phyloP scores from a whole-genome alignment of 345 rosid genomes.

The Citrus inodora region DNA sequence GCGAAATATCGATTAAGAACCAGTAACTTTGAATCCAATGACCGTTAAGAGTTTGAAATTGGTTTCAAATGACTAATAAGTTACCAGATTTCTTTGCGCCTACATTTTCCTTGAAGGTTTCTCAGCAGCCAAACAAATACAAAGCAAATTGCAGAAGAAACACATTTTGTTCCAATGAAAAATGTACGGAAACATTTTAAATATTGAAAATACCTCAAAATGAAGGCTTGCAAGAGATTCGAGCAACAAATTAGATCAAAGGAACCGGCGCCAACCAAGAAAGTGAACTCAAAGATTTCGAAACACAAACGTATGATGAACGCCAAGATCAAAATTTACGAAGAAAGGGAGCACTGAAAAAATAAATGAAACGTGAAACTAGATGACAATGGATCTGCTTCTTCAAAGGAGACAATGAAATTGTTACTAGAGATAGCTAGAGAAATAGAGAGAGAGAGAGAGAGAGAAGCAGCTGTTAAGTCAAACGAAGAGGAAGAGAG shows the following conservation, averaged over 20 bases:
- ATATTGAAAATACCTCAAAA: constrained; percentile 2
- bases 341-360: neutral
- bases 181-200: neutral
- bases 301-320: neutral
- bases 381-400: constrained; percentile 9
- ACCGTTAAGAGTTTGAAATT: neutral
- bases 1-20: neutral
- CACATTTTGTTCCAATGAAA: neutral
- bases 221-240: neutral
- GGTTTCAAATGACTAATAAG: neutral
- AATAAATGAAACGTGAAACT: neutral
- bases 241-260: constrained; percentile 1
- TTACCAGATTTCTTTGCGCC: neutral
- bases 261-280: constrained; percentile 16
- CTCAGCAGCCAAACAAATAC: constrained; percentile 21
- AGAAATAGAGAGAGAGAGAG: constrained; percentile 1
- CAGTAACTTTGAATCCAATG: neutral
- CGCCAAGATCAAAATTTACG: neutral
- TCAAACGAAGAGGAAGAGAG: no score
- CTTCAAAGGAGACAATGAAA: neutral
- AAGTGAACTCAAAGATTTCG: constrained; percentile 9
- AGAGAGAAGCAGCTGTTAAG: no score
- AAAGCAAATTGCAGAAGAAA: constrained; percentile 8
- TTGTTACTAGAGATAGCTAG: neutral
- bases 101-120: constrained; percentile 9